Evolutionary conservation across 768 basidiomycete species (phyloP).

Genomic region (Phlegmacium glaucopus): DNA sequence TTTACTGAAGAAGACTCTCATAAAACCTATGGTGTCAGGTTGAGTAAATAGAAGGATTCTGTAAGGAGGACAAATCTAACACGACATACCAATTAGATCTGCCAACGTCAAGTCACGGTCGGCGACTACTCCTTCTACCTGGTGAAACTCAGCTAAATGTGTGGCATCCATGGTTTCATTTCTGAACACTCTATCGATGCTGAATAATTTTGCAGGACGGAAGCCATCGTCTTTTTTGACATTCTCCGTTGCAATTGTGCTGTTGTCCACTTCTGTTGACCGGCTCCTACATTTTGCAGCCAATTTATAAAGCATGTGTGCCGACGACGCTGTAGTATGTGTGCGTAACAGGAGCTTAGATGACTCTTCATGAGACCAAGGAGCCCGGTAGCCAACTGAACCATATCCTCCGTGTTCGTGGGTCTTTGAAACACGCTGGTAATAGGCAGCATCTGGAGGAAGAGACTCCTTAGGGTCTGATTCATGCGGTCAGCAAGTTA

Average conservation of each 20-base stretch:
- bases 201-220: constrained; percentile 91
- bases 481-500: neutral
- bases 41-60: neutral
- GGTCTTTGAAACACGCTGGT: constrained; percentile 75
- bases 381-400: constrained; percentile 95
- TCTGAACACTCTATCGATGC: constrained; percentile 97
- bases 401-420: constrained; percentile 89
- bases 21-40: constrained; percentile 64
- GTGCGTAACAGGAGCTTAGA: constrained; percentile 91
- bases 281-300: constrained; percentile 81
- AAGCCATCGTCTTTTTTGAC: constrained; percentile 66
- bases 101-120: constrained; percentile 90
- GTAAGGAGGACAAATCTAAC: neutral
- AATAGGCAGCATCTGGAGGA: constrained; percentile 77
- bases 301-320: constrained; percentile 91
- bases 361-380: constrained; percentile 92
- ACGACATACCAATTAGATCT: constrained; percentile 80
- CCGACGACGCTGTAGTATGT: constrained; percentile 94
- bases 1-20: constrained; percentile 97
- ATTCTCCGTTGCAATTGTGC: constrained; percentile 25
- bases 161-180: constrained; percentile 99
- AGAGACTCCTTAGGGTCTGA: constrained; percentile 78
- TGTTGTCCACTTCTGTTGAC: constrained; percentile 35
- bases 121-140: constrained; percentile 99
- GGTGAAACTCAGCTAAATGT: constrained; percentile 98